Evolutionary conservation across 768 basidiomycete species (phyloP).

Genomic region (Crucibulum laeve): DNA sequence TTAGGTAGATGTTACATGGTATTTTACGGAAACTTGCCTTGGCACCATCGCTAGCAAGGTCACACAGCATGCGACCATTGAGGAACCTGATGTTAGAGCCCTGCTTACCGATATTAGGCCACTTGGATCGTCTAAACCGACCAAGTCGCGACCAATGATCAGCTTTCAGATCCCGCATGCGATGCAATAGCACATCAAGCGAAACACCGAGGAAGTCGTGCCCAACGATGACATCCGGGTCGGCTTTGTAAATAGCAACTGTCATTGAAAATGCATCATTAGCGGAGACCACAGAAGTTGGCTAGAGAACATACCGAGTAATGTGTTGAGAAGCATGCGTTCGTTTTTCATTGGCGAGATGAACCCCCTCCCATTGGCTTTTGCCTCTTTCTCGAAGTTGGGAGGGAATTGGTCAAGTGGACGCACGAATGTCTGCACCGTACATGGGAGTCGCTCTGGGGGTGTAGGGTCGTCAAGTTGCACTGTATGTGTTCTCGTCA

Average conservation of each 20-base stretch:
- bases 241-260: slow-evolving; percentile 79
- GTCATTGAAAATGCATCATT: background rate
- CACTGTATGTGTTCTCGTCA: slow-evolving; percentile 38
- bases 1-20: background rate
- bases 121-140: slow-evolving; percentile 79
- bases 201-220: slow-evolving; percentile 91
- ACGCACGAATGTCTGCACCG: slow-evolving; percentile 84
- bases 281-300: slow-evolving; percentile 1
- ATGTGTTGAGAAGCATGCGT: slow-evolving; percentile 75
- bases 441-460: slow-evolving; percentile 79
- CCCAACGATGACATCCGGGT: slow-evolving; percentile 93
- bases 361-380: slow-evolving; percentile 55
- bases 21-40: slow-evolving; percentile 49
- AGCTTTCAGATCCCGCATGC: slow-evolving; percentile 86
- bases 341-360: slow-evolving; percentile 81
- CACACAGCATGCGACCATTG: slow-evolving; percentile 83
- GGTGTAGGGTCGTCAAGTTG: slow-evolving; percentile 90
- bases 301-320: slow-evolving; percentile 53
- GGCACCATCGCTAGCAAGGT: slow-evolving; percentile 91
- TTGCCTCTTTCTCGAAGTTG: slow-evolving; percentile 72
- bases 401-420: slow-evolving; percentile 85
- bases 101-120: slow-evolving; percentile 78
- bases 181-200: slow-evolving; percentile 85
- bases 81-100: slow-evolving; percentile 83
- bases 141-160: slow-evolving; percentile 95